Base-by-base conservation (phyloP, 805 yeast genomes). In the Pichia exigua region DNA sequence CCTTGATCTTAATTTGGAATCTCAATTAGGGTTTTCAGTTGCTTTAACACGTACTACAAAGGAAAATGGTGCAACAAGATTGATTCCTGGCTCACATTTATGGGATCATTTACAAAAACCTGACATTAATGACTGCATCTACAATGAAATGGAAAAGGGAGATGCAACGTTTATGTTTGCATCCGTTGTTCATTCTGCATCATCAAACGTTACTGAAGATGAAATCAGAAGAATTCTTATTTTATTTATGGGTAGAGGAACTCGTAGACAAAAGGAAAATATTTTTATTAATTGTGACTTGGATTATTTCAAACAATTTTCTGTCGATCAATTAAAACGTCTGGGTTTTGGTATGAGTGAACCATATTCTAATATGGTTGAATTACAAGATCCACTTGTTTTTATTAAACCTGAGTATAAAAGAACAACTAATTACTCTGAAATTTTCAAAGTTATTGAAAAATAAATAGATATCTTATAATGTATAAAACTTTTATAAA, bases 161-260 rank as follows among this genome's bases (percentile, higher is more conserved):
- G 71, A 67, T 51, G 61, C 55, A 1, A 60, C 61, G 24, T 64
- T 66, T 46, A 61, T 66, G 67, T 55, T 66, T 28, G 69, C 61
- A 3, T 61, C 67, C 7, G 55, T 60, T 20, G 59, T 60, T 51
- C 70, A 67, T 56, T 69, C 64, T 21, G 70, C 65, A 10, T 57
- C 65, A 43, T 62, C 66, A 2, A 67, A 67, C 42, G 28, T 32
- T n/a, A 65, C 69, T 17, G 44, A 39, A 15, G 58, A 60, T 52
- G 60, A 63, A 50, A 57, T 55, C 40, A 58, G 70, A 49, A 61
- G 62, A 24, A 56, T 58, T 17, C 47, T 59, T 8, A 60, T 63
- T 24, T 45, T 62, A 20, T 66, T 67, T 53, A 65, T 65, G 69
- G 58, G 61, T 45, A 54, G 55, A 48, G 65, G 65, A 20, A 59